phyloP scores from a whole-genome alignment of 2,329 filamentous ascomycete genomes.

The Thelonectria blattea region DNA sequence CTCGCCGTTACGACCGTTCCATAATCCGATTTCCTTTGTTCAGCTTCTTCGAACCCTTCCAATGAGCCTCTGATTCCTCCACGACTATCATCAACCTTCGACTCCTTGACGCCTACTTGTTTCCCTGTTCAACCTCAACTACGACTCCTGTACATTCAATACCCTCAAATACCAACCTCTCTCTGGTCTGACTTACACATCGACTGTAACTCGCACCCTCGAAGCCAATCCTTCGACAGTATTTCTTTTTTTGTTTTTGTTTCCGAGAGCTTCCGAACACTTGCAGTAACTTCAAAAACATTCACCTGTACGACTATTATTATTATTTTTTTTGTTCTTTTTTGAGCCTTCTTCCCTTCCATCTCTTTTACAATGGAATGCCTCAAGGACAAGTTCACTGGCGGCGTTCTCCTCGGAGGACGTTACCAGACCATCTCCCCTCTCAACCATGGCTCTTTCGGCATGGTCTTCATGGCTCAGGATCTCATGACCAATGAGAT shows the following conservation, averaged over 20 bases:
- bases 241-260: constrained; percentile 1
- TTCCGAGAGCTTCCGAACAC: constrained; percentile 23
- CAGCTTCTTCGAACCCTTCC: constrained; percentile 41
- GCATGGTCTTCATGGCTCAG: constrained; percentile 94
- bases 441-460: constrained; percentile 98
- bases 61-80: constrained; percentile 51
- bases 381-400: constrained; percentile 80
- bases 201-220: constrained; percentile 22
- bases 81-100: constrained; percentile 39
- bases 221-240: constrained; percentile 14
- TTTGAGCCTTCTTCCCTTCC: constrained; percentile 26
- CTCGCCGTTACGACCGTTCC: constrained; percentile 41
- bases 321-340: constrained; percentile 26
- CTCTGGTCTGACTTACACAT: constrained; percentile 25
- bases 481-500: constrained; percentile 77
- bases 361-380: constrained; percentile 71
- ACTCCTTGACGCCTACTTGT: constrained; percentile 32
- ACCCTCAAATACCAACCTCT: constrained; percentile 30
- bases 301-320: constrained; percentile 42
- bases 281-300: constrained; percentile 26
- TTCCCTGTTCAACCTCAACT: constrained; percentile 33
- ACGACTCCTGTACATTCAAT: constrained; percentile 45
- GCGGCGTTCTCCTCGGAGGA: constrained; percentile 81
- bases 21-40: constrained; percentile 46
- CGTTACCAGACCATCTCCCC: constrained; percentile 92